Conservation (phyloP, 805 yeast species). For the Candida patagonica region DNA sequence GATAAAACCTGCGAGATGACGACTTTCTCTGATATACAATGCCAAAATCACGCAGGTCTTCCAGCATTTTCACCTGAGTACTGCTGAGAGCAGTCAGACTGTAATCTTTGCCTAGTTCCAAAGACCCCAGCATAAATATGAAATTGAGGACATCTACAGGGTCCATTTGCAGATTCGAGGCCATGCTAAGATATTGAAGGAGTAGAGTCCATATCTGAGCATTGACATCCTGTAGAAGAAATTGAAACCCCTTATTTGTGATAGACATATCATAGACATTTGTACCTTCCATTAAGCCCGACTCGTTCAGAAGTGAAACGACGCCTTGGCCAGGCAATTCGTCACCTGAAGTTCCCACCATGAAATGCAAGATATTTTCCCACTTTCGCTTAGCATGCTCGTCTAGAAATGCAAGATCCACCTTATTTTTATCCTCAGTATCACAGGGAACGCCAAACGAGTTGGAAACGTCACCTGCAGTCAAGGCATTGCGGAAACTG, state of each 20-base stretch:
- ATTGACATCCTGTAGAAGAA: slow-evolving; percentile 81
- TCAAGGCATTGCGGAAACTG: slow-evolving; percentile 72
- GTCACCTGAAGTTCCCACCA: slow-evolving; percentile 81
- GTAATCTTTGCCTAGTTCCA: slow-evolving; percentile 85
- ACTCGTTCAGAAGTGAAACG: slow-evolving; percentile 60
- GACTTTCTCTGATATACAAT: slow-evolving; percentile 63
- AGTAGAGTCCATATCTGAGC: slow-evolving; percentile 92
- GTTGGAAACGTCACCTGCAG: slow-evolving; percentile 60
- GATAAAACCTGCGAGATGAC: slow-evolving; percentile 62
- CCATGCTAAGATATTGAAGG: slow-evolving; percentile 75
- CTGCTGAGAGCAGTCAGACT: slow-evolving; percentile 58
- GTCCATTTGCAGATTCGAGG: slow-evolving; percentile 82
- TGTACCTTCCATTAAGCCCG: slow-evolving; percentile 77
- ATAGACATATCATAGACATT: slow-evolving; percentile 41
- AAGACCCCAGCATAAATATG: slow-evolving; percentile 84
- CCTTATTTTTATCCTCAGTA: slow-evolving; percentile 44
- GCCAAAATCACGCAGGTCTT: slow-evolving; percentile 87
- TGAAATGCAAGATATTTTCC: slow-evolving; percentile 92
- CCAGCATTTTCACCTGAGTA: slow-evolving; percentile 79
- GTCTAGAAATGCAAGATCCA: slow-evolving; percentile 60
- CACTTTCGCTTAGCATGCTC: slow-evolving; percentile 77
- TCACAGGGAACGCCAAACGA: slow-evolving; percentile 72
- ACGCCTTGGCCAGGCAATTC: slow-evolving; percentile 75
- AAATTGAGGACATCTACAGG: slow-evolving; percentile 93
- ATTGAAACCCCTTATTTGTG: slow-evolving; percentile 91